These are phyloP conservation scores for Hansenula anomala DNA, from an alignment of 1,139 yeast species.

Conservation along the genomic window DNA sequence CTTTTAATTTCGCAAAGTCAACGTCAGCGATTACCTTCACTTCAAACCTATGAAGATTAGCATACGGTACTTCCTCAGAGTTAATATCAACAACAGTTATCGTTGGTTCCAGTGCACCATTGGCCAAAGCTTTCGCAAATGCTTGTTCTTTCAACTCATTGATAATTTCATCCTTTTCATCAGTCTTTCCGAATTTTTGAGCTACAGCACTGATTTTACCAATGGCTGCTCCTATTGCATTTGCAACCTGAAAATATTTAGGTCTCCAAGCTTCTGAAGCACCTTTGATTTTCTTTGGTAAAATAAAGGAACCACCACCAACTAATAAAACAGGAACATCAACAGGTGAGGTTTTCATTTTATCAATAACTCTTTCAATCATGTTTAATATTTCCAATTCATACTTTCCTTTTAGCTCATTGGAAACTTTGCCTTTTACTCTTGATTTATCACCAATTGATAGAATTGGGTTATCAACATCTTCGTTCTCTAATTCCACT, in stretches of 20 bases:
- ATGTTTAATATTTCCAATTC: constrained; percentile 11
- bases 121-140: constrained; percentile 15
- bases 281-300: constrained; percentile 32
- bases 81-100: constrained; percentile 28
- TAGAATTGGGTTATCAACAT: constrained; percentile 9
- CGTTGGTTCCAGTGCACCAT: constrained; percentile 30
- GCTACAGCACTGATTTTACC: constrained; percentile 32
- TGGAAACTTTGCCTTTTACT: constrained; percentile 17
- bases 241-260: constrained; percentile 35
- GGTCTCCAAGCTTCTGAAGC: constrained; percentile 36
- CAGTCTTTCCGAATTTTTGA: constrained; percentile 20
- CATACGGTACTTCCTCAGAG: constrained; percentile 37
- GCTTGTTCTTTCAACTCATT: constrained; percentile 25
- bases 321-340: constrained; percentile 37
- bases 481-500: constrained; percentile 5
- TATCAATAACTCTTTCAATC: constrained; percentile 32
- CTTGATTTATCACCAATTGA: constrained; percentile 22
- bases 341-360: constrained; percentile 38
- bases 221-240: constrained; percentile 44
- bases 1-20: constrained; percentile 27
- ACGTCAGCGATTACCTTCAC: constrained; percentile 38
- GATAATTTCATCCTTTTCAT: constrained; percentile 24
- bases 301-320: constrained; percentile 41
- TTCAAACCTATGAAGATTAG: constrained; percentile 29
- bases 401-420: constrained; percentile 9